Evolutionary conservation across 1,284 basidiomycete species (phyloP).

Genomic region (Austroboletus niveus): DNA sequence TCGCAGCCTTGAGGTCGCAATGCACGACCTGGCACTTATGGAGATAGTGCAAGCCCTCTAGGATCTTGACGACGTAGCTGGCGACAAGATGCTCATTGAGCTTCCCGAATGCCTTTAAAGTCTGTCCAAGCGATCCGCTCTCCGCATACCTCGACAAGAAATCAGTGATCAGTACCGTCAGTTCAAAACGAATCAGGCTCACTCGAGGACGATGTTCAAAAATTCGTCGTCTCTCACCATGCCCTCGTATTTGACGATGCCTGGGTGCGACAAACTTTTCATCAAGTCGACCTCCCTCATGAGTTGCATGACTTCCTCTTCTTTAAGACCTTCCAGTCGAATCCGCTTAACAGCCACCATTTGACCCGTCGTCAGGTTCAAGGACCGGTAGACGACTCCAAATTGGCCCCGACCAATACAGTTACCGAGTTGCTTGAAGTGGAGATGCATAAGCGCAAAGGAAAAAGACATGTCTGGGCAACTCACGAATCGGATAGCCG

Average conservation of each 20-base stretch:
- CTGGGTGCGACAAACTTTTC: slow-evolving; percentile 85
- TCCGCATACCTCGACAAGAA: slow-evolving; percentile 72
- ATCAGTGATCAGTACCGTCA: slow-evolving; percentile 15
- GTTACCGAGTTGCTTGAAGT: slow-evolving; percentile 84
- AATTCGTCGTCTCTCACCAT: slow-evolving; percentile 88
- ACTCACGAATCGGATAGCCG: slow-evolving; percentile 82
- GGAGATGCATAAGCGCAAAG: slow-evolving; percentile 9
- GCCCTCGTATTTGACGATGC: slow-evolving; percentile 95
- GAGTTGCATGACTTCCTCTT: slow-evolving; percentile 81
- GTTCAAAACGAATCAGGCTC: slow-evolving; percentile 35
- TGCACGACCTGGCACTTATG: slow-evolving; percentile 82
- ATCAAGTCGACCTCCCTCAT: slow-evolving; percentile 92
- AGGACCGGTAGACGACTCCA: slow-evolving; percentile 90
- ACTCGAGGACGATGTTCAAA: slow-evolving; percentile 92
- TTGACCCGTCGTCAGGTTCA: slow-evolving; percentile 89
- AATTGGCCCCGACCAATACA: slow-evolving; percentile 97
- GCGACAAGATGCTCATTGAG: slow-evolving; percentile 88
- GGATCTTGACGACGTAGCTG: slow-evolving; percentile 88
- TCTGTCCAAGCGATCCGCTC: slow-evolving; percentile 90
- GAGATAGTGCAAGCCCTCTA: slow-evolving; percentile 89
- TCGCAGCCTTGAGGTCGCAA: slow-evolving; percentile 97
- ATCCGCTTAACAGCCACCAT: slow-evolving; percentile 96
- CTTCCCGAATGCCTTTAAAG: slow-evolving; percentile 87
- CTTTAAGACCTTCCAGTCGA: slow-evolving; percentile 79
- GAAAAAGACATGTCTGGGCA: slow-evolving; percentile 1